Base-by-base conservation (phyloP, 2,329 filamentous ascomycete genomes). In the Emmonsiellopsis sp. region DNA sequence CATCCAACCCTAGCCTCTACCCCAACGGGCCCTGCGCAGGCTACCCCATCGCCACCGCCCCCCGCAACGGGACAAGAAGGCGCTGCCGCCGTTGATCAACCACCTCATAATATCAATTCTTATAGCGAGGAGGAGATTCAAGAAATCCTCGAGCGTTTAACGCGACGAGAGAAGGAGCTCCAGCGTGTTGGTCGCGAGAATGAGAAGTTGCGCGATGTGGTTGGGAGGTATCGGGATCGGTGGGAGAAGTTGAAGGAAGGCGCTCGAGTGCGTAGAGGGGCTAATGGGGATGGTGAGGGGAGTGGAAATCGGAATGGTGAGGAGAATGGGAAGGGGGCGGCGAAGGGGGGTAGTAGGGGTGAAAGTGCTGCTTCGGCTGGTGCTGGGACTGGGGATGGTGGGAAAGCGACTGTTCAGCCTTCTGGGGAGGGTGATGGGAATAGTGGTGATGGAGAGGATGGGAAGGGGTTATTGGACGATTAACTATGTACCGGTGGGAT, bases 191-290 rank as follows among this genome's bases (percentile, higher is more conserved):
- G 70, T 9, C 76, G 73, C 49, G 80, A 84, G 59, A 82, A 84
- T 55, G 79, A 82, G 60, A 83, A 82, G 65, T 66, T 84, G 48
- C 75, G 72, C 52, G 73, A 69, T 41, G 76, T 79, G 6, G 67
- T 85, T 11, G 74, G 69, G 0, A 71, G 77, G 53, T 86, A 86
- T 64, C 67, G 81, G 50, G 80, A 84, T 53, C 78, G 82, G 55
- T 87, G 83, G 82, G 83, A 87, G 67, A 81, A 81, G 60, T 67
- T 88, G 59, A 86, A 86, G 67, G 81, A 83, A 46, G 81, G 81
- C 0, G 84, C 84, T 2, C 79, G 74, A 59, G 71, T 67, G 11
- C 66, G 73, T 53, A 61, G 68, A 50, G 68, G 69, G 50, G 58
- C 63, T n/a, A 55, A 55, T 48, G 54, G 52, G 20, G 47, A 34